Percentiles rank a stretch among this genome's conserved stretches.
Evolutionary conservation across 2,329 filamentous ascomycete species (phyloP).

Genomic region (Ampelomyces quisqualis): DNA sequence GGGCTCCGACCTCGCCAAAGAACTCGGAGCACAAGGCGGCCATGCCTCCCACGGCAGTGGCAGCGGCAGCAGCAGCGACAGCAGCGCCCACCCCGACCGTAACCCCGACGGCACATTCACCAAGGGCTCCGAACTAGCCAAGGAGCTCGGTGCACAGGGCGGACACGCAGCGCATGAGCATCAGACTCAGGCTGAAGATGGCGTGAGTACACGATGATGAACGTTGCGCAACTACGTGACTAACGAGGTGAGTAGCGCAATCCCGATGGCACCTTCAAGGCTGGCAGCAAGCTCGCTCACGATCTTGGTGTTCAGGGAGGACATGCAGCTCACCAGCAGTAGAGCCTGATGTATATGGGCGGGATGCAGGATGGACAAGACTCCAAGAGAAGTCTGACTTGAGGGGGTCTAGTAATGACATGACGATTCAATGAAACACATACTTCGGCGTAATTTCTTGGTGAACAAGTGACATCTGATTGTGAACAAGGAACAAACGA

Average conservation of each 20-base stretch:
- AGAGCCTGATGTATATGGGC: too few species aligned
- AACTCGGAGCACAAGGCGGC: constrained; percentile 13
- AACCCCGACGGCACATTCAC: constrained; percentile 46
- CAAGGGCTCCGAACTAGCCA: constrained; percentile 41
- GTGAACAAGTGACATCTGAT: neutral
- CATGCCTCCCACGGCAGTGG: constrained; percentile 4
- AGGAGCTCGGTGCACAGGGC: constrained; percentile 42
- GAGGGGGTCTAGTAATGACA: neutral
- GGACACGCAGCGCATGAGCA: constrained; percentile 38
- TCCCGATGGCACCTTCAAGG: constrained; percentile 46
- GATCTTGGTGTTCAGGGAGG: constrained; percentile 40
- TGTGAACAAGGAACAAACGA: neutral
- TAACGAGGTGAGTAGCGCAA: constrained; percentile 35
- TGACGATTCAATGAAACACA: constrained; percentile 1
- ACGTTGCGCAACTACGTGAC: neutral
- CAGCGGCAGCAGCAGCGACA: too few species aligned
- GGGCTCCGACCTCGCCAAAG: constrained; percentile 41
- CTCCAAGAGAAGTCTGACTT: neutral
- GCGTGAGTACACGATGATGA: constrained; percentile 19
- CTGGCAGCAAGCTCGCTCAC: constrained; percentile 39
- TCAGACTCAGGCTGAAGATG: constrained; percentile 16
- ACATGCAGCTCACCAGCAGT: constrained; percentile 26
- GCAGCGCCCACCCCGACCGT: constrained; percentile 28
- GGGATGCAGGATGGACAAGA: too few species aligned
- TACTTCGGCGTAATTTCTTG: neutral